Conservation (phyloP, 176 grass and related monocot species). For the Chrysopogon serrulatus region DNA sequence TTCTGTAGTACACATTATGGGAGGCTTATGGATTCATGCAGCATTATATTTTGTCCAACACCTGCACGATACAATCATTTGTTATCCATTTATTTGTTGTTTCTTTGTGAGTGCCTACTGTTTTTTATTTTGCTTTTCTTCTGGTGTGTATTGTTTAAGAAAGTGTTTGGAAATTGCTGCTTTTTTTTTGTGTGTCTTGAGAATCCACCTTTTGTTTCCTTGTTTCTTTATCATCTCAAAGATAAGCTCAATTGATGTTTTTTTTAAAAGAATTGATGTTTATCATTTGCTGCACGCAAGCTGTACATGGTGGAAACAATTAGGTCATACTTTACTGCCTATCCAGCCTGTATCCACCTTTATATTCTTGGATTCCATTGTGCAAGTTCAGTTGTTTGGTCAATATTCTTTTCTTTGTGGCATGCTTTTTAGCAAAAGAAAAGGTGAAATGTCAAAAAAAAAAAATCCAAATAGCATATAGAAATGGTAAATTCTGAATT, state of each 20-base stretch:
- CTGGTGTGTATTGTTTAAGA: not conserved
- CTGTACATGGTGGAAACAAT: not conserved
- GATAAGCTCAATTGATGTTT: conserved; percentile 14
- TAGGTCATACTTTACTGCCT: conserved; percentile 3
- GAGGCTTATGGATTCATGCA: not conserved
- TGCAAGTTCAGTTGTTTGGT: not conserved
- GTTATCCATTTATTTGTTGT: not conserved
- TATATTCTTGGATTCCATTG: not conserved
- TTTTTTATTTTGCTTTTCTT: not conserved
- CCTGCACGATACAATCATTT: not conserved
- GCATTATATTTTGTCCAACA: conserved; percentile 20
- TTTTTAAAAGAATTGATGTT: conserved; percentile 5
- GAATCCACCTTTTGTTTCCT: not conserved
- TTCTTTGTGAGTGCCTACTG: not conserved
- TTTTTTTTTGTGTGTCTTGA: not conserved
- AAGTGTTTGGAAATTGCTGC: too few relatives aligned
- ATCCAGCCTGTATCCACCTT: conserved; percentile 30
- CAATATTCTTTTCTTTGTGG: not conserved
- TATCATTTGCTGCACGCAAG: conserved; percentile 10
- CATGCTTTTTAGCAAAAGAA: conserved; percentile 8
- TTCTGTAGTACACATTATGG: conserved; percentile 1
- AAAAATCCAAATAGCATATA: not conserved
- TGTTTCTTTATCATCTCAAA: not conserved
- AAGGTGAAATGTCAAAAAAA: not conserved
- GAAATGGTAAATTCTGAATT: not conserved